Percentiles rank a stretch among this genome's conserved stretches.
phyloP scores from a whole-genome alignment of 1,284 basidiomycete genomes.

The Pterula multifida region DNA sequence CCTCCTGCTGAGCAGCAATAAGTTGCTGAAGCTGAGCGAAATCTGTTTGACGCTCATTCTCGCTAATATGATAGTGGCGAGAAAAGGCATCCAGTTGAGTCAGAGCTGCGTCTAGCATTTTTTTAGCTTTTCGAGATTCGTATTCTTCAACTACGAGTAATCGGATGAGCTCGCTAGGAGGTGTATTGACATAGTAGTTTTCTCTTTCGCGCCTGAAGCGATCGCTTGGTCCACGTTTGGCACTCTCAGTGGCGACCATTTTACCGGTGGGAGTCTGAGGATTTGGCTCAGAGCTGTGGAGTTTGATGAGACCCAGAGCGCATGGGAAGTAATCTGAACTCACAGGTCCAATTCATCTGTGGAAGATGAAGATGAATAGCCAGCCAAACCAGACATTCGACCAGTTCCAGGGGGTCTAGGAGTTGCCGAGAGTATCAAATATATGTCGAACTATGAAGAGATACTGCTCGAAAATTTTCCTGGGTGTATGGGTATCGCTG shows the following conservation, averaged over 20 bases:
- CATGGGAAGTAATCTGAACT: no score
- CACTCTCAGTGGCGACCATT: background rate
- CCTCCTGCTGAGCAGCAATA: conserved; percentile 36
- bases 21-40: conserved; percentile 40
- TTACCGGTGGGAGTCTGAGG: background rate
- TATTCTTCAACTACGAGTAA: conserved; percentile 44
- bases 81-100: conserved; percentile 31
- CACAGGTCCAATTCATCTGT: no score
- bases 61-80: conserved; percentile 11
- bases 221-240: conserved; percentile 15
- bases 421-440: no score
- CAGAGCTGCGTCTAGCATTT: conserved; percentile 35
- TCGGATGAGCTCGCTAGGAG: conserved; percentile 32
- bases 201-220: conserved; percentile 23
- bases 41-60: conserved; percentile 37
- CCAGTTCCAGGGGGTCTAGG: no score
- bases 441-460: no score
- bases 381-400: no score
- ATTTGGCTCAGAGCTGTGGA: no score
- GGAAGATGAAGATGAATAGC: no score
- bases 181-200: conserved; percentile 17
- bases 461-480: no score
- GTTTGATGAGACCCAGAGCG: no score
- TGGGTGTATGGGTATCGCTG: no score
- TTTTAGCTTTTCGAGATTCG: conserved; percentile 39